Conservation (phyloP, 2,329 filamentous ascomycete genomes). For the Neofusicoccum cordaticola region DNA sequence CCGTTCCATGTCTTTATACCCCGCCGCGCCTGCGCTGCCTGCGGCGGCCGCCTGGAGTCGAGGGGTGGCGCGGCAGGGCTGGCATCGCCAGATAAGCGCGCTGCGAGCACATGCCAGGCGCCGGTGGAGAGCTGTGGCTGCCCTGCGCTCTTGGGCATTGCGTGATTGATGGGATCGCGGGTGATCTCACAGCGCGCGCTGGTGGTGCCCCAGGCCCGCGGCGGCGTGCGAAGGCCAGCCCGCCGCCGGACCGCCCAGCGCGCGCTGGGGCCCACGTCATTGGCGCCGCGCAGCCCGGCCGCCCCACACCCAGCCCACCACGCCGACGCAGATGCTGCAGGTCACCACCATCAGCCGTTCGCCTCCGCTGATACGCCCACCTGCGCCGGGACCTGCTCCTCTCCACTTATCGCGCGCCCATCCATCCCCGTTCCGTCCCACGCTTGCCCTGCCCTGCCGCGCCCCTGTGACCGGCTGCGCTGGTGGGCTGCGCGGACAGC, state of each 20-base stretch:
- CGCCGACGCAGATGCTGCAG: not conserved
- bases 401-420: constrained; percentile 1
- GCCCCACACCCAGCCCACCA: not conserved
- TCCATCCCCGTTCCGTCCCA: not conserved
- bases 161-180: constrained; percentile 3
- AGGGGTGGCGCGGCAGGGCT: not conserved
- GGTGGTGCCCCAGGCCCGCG: not conserved
- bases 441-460: too few relatives aligned
- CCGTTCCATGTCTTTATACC: not conserved
- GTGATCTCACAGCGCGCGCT: not conserved
- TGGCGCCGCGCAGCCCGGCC: not conserved
- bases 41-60: not conserved
- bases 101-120: not conserved
- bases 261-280: not conserved
- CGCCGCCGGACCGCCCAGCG: not conserved
- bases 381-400: not conserved
- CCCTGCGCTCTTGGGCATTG: not conserved
- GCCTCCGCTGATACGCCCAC: not conserved
- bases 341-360: not conserved
- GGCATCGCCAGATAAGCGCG: not conserved
- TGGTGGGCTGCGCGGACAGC: not conserved
- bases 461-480: not conserved
- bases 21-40: not conserved
- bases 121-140: constrained; percentile 4
- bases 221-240: not conserved